Conservation (phyloP, 2,329 filamentous ascomycete genomes). For the Exophiala sp. region DNA sequence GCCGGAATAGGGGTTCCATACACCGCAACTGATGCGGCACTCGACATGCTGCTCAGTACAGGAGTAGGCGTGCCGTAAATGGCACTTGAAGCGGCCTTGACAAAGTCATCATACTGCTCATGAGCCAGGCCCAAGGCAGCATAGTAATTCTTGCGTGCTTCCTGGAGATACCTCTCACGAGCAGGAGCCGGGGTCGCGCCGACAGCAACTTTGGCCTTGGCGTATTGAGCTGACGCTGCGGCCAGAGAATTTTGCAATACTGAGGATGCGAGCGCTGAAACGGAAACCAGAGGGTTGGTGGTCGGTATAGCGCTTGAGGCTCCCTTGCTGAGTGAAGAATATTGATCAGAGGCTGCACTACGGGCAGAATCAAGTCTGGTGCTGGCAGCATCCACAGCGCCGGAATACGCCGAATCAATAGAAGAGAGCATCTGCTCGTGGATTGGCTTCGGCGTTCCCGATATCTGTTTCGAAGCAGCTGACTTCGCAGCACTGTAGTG, state of each 20-base stretch:
- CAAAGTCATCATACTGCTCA: slow-evolving; percentile 69
- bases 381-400: slow-evolving; percentile 58
- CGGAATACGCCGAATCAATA: slow-evolving; percentile 62
- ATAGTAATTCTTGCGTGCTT: slow-evolving; percentile 65
- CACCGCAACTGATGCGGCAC: slow-evolving; percentile 52
- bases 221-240: slow-evolving; percentile 65
- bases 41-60: slow-evolving; percentile 40
- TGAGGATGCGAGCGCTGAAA: slow-evolving; percentile 63
- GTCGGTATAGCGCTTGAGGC: slow-evolving; percentile 35
- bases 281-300: slow-evolving; percentile 49
- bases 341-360: slow-evolving; percentile 44
- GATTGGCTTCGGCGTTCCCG: slow-evolving; percentile 62
- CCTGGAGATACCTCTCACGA: slow-evolving; percentile 51
- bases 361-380: slow-evolving; percentile 52
- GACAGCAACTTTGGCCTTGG: slow-evolving; percentile 60
- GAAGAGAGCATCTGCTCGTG: slow-evolving; percentile 65
- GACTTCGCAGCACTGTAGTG: slow-evolving; percentile 65
- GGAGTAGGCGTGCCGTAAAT: slow-evolving; percentile 60
- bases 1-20: slow-evolving; percentile 45
- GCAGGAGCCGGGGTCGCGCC: slow-evolving; percentile 56
- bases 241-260: slow-evolving; percentile 64
- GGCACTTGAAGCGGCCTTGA: slow-evolving; percentile 64
- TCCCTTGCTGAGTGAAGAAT: slow-evolving; percentile 34
- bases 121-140: slow-evolving; percentile 73
- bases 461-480: slow-evolving; percentile 60